Evolutionary conservation across 805 yeast genomes (phyloP), one percentile per base, ranked within the genome.

Genomic region (Hanseniaspora hatyaiensis): DNA sequence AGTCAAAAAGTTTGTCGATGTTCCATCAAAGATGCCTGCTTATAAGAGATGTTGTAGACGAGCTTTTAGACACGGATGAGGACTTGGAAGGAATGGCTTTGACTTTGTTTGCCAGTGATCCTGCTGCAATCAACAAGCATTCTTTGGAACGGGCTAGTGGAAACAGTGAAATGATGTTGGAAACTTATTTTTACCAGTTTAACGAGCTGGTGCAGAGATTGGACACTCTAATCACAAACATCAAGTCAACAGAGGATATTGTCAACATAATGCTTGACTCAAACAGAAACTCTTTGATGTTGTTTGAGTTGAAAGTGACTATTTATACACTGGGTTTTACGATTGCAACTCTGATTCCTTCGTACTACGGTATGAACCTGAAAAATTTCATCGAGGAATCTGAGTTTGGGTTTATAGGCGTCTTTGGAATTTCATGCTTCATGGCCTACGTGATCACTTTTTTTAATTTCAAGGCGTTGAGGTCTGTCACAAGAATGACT

Each of bases 191-290:
- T 63, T 81, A 82, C 51, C 96, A 87, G 56, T 81, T 89, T 59
- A 96, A 88, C 59, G 96, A 88, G 65, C 78, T 82, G 54, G 96
- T 87, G 6, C 96, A 88, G 62, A 89, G 83, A 55, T 80, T 94
- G 0, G 94, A 84, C 37, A 80, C 89, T 3, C 66, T 87, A 49
- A 75, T 83, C 18, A 79, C 78, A 55, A 94, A 88, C 59, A 85
- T 88, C 55, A 78, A 78, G 58, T 83, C 92, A 13, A 88, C 96
- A 0, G 96, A 87, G 59, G 96, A 88, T 57, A 84, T 88, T 59
- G 88, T 85, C 51, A 87, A 87, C 59, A 87, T 88, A 56, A 87
- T 88, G 52, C 64, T 88, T 47, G 96, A 88, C 62, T 85, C 96
- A 2, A 86, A 86, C 58, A 76, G 96, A 66, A 88, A 88, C 64